A percentile compares a stretch with the other conserved stretches of the same genome.
Conservation (phyloP, 495 filamentous ascomycete genomes). For the Evansstolkia leycettana region DNA sequence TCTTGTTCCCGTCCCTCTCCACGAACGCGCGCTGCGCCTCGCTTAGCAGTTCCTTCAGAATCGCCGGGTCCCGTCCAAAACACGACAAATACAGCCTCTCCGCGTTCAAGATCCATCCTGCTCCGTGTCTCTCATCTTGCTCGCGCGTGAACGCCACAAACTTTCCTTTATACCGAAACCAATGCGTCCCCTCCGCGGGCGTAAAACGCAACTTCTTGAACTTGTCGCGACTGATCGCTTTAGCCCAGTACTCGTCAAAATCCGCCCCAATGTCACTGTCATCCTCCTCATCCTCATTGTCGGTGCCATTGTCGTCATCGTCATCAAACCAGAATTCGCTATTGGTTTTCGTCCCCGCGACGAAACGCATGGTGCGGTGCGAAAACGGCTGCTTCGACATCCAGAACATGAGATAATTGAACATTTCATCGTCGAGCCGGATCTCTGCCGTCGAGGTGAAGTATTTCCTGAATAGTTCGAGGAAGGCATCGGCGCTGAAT, state of each 20-base stretch:
- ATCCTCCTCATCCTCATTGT: constrained; percentile 31
- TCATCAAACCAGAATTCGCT: constrained; percentile 32
- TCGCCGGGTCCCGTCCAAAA: constrained; percentile 51
- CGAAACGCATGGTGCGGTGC: constrained; percentile 42
- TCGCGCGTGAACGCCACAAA: constrained; percentile 43
- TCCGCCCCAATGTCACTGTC: constrained; percentile 11
- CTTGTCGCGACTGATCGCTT: constrained; percentile 33
- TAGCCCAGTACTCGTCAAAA: constrained; percentile 37
- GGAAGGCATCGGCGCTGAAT: constrained; percentile 35
- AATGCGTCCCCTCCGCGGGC: constrained; percentile 50
- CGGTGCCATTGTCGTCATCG: constrained; percentile 21
- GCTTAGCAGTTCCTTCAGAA: constrained; percentile 53
- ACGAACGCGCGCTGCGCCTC: constrained; percentile 49
- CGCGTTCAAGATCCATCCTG: constrained; percentile 21
- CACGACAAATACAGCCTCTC: constrained; percentile 54
- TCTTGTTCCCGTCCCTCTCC: constrained; percentile 47
- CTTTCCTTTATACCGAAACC: constrained; percentile 49
- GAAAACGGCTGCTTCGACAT: constrained; percentile 48
- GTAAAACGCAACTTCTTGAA: constrained; percentile 52
- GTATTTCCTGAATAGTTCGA: constrained; percentile 14
- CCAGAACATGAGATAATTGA: constrained; percentile 61
- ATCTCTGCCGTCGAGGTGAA: constrained; percentile 48
- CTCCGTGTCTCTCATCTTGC: constrained; percentile 14
- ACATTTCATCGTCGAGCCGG: constrained; percentile 54
- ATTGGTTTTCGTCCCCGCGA: constrained; percentile 47